These are phyloP conservation scores for Teratosphaeria zuluensis DNA, from an alignment of 2,329 filamentous ascomycete genomes.

Conservation along the genomic window DNA sequence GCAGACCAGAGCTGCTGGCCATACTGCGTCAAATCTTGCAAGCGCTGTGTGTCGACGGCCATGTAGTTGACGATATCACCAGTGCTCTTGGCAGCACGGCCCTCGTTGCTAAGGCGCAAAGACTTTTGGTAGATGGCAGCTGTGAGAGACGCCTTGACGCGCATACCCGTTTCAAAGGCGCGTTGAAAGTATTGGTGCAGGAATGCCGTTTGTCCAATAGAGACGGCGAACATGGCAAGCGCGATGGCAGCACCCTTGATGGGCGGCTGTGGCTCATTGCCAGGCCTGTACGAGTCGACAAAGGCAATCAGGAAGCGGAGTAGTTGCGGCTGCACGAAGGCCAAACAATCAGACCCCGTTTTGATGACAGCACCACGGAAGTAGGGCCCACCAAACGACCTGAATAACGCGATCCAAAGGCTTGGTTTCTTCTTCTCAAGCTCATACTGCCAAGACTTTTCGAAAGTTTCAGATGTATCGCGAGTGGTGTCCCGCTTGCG, in stretches of 20 bases:
- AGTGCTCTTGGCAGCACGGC: conserved; percentile 76
- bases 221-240: conserved; percentile 82
- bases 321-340: conserved; percentile 86
- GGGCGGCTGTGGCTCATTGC: conserved; percentile 59
- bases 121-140: conserved; percentile 91
- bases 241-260: conserved; percentile 81
- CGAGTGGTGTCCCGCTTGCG: conserved; percentile 70
- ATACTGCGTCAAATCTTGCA: conserved; percentile 91
- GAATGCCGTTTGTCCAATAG: conserved; percentile 75
- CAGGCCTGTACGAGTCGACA: conserved; percentile 62
- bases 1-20: conserved; percentile 94
- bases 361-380: conserved; percentile 77
- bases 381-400: conserved; percentile 79
- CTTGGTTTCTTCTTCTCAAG: conserved; percentile 63
- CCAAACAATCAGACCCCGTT: conserved; percentile 71
- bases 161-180: conserved; percentile 91
- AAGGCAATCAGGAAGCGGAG: conserved; percentile 75
- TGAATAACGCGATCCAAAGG: conserved; percentile 77
- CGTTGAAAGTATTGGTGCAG: conserved; percentile 97
- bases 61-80: conserved; percentile 99
- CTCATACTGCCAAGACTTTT: conserved; percentile 67
- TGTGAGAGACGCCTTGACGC: conserved; percentile 82
- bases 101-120: conserved; percentile 83
- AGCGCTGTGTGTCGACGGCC: conserved; percentile 92
- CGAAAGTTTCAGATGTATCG: conserved; percentile 59